Evolutionary conservation across 2,329 filamentous ascomycete species (phyloP).

Genomic region (Penicillium brevicompactum): DNA sequence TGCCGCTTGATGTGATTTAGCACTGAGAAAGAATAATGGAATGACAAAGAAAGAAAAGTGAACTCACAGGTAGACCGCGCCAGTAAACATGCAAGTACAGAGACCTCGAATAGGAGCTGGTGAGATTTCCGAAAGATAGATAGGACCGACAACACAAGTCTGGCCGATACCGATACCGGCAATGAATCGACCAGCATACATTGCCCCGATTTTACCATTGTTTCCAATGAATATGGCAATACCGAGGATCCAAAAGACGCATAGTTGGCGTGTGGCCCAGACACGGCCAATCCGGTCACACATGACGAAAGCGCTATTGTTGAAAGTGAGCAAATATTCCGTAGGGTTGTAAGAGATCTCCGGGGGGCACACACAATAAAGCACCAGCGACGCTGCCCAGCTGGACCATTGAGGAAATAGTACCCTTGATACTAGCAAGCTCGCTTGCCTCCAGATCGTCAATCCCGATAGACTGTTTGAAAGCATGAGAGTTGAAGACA

Average conservation of each 20-base stretch:
- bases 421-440: conserved; percentile 65
- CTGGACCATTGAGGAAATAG: conserved; percentile 76
- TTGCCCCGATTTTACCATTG: conserved; percentile 57
- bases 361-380: conserved; percentile 1
- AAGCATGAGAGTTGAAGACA: conserved; percentile 63
- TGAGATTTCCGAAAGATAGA: conserved; percentile 24
- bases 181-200: conserved; percentile 69
- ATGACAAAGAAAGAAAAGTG: not conserved
- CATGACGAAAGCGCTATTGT: conserved; percentile 60
- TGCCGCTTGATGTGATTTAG: conserved; percentile 47
- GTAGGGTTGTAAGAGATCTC: not conserved
- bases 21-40: not conserved
- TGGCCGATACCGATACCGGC: conserved; percentile 68
- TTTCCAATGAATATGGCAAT: conserved; percentile 61
- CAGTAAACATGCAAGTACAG: conserved; percentile 67
- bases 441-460: conserved; percentile 4
- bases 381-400: conserved; percentile 70
- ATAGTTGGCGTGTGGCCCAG: conserved; percentile 63
- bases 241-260: conserved; percentile 59
- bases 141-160: conserved; percentile 61
- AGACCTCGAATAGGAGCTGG: conserved; percentile 71
- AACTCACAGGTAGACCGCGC: conserved; percentile 63
- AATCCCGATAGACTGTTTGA: conserved; percentile 53
- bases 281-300: conserved; percentile 65
- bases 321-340: conserved; percentile 19